Evolutionary conservation across 1,284 basidiomycete species (phyloP).

Genomic region (Tilletia setariae): DNA sequence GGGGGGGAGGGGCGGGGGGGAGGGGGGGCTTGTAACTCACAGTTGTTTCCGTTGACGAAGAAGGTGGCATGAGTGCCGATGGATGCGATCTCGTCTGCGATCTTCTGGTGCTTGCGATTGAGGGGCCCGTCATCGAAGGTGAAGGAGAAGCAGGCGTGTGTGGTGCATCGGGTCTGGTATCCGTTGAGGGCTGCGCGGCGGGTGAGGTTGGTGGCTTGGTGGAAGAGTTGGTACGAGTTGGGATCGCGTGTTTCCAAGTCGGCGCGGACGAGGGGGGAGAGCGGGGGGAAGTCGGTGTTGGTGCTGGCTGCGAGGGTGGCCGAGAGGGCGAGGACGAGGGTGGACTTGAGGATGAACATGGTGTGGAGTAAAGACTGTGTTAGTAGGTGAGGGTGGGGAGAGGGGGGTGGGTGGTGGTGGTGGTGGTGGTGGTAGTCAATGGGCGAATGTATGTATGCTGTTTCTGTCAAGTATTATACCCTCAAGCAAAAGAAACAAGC

Average conservation of each 20-base stretch:
- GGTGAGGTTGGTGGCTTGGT: neutral
- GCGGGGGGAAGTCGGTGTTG: constrained; percentile 9
- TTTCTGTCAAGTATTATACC: too few species aligned
- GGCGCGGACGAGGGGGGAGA: constrained; percentile 10
- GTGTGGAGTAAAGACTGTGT: neutral
- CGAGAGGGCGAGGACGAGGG: constrained; percentile 7
- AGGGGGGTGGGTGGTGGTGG: neutral
- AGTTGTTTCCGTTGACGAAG: constrained; percentile 50
- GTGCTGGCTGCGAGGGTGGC: neutral
- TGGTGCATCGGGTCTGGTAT: constrained; percentile 21
- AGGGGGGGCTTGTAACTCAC: constrained; percentile 16
- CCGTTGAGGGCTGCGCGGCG: neutral
- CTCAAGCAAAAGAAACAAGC: too few species aligned
- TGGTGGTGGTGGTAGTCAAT: too few species aligned
- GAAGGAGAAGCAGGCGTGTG: constrained; percentile 28
- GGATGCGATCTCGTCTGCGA: constrained; percentile 29
- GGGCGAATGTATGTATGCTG: too few species aligned
- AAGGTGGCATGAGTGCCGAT: constrained; percentile 34
- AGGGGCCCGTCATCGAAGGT: constrained; percentile 46
- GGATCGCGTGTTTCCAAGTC: constrained; percentile 12
- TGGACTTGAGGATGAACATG: neutral
- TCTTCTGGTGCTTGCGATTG: constrained; percentile 20
- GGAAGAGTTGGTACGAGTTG: neutral
- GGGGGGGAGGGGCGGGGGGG: neutral
- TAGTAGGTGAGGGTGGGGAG: neutral